These are phyloP conservation scores for Protomyces arabidopsidicola DNA, from an alignment of 1,139 yeast species.

Conservation along the genomic window DNA sequence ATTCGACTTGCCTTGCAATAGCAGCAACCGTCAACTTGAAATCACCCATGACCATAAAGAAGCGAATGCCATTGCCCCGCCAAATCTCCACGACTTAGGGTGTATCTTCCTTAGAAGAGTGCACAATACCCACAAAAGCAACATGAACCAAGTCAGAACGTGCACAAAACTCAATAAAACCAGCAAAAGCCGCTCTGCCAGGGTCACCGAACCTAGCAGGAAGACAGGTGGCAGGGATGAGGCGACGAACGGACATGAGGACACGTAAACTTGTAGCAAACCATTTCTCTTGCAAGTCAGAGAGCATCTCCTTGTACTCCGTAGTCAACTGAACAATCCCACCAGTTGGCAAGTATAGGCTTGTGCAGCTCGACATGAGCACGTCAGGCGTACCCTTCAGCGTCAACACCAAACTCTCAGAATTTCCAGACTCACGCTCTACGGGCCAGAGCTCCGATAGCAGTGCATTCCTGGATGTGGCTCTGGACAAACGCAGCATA, in stretches of 20 bases:
- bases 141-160: slow-evolving; percentile 37
- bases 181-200: slow-evolving; percentile 29
- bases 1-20: slow-evolving; percentile 49
- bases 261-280: slow-evolving; percentile 48
- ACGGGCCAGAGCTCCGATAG: slow-evolving; percentile 2
- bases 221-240: neutral
- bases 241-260: slow-evolving; percentile 39
- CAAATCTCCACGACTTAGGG: slow-evolving; percentile 44
- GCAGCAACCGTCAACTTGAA: slow-evolving; percentile 52
- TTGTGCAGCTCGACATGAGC: slow-evolving; percentile 42
- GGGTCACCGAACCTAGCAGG: slow-evolving; percentile 9
- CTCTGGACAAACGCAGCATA: slow-evolving; percentile 39
- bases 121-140: slow-evolving; percentile 51
- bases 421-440: slow-evolving; percentile 40
- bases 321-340: slow-evolving; percentile 31
- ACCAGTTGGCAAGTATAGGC: slow-evolving; percentile 35
- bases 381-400: slow-evolving; percentile 54
- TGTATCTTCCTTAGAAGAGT: slow-evolving; percentile 50
- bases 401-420: slow-evolving; percentile 38
- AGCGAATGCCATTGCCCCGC: slow-evolving; percentile 49
- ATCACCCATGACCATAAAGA: slow-evolving; percentile 56
- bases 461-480: slow-evolving; percentile 50
- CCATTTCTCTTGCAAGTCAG: slow-evolving; percentile 43
- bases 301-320: slow-evolving; percentile 35
- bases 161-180: slow-evolving; percentile 29